phyloP scores from a whole-genome alignment of 2,329 filamentous ascomycete species.

The Monosporascus ibericus region DNA sequence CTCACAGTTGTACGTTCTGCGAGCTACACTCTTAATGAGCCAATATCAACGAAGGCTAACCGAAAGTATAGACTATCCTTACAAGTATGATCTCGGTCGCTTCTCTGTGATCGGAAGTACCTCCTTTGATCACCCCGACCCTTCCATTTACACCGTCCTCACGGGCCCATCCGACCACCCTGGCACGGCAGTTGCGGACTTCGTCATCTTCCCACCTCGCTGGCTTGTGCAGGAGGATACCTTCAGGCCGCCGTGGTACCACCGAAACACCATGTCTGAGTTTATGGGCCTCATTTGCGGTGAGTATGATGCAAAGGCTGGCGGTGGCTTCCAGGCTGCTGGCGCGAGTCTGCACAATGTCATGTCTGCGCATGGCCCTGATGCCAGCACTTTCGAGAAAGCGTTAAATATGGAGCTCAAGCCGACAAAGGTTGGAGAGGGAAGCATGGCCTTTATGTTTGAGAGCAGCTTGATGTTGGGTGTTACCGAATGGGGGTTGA shows the following conservation, averaged over 20 bases:
- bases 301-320: conserved; percentile 20
- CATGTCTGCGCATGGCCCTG: conserved; percentile 24
- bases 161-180: conserved; percentile 50
- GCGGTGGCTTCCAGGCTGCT: conserved; percentile 26
- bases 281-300: conserved; percentile 45
- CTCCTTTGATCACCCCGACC: conserved; percentile 60
- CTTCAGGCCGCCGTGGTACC: conserved; percentile 61
- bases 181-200: conserved; percentile 54
- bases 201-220: conserved; percentile 60
- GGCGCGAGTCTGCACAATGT: conserved; percentile 19
- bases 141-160: conserved; percentile 59
- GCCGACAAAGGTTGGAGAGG: conserved; percentile 2
- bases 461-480: too few relatives aligned
- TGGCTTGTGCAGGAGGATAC: conserved; percentile 59
- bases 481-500: too few relatives aligned
- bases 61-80: conserved; percentile 25
- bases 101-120: conserved; percentile 54
- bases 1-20: too few relatives aligned
- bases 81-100: conserved; percentile 50
- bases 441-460: conserved; percentile 7
- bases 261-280: conserved; percentile 53
- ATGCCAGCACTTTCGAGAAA: conserved; percentile 24
- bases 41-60: too few relatives aligned
- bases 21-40: too few relatives aligned
- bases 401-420: conserved; percentile 12